Percentiles rank a stretch among this genome's conserved stretches.
These are phyloP conservation scores for Alloteropsis semialata DNA, from an alignment of 176 grass and related monocot species.

Conservation along the genomic window DNA sequence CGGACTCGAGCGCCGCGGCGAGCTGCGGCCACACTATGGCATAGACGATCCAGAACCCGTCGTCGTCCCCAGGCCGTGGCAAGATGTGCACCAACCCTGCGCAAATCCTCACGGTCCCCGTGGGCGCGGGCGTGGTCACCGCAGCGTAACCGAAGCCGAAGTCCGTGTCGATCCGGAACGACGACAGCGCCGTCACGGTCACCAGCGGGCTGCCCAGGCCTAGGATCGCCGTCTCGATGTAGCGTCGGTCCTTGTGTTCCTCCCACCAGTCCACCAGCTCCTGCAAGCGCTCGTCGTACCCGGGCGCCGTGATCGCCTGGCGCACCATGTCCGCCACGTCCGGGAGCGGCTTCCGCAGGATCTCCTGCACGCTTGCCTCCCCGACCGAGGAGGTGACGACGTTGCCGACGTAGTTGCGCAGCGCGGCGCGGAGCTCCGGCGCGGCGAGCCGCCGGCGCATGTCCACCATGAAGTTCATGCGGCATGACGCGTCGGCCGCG, in stretches of 20 bases:
- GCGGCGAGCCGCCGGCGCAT: neutral
- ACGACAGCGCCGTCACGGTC: neutral
- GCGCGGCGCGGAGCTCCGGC: neutral
- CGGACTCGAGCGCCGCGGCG: neutral
- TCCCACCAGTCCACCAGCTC: slow-evolving; percentile 59
- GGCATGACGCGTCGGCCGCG: no score
- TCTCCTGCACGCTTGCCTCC: slow-evolving; percentile 31
- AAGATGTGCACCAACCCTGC: neutral
- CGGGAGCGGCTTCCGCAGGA: neutral
- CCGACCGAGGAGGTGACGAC: neutral
- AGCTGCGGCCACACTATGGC: neutral
- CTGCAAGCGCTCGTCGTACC: slow-evolving; percentile 33
- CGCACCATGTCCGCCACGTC: slow-evolving; percentile 26
- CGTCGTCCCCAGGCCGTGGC: neutral
- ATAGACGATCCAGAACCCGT: neutral
- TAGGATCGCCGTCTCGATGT: slow-evolving; percentile 7
- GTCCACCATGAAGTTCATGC: no score
- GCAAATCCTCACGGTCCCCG: neutral
- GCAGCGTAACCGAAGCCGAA: neutral
- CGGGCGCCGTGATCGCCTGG: slow-evolving; percentile 20
- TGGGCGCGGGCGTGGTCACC: neutral
- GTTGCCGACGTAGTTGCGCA: slow-evolving; percentile 42
- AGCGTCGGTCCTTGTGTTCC: slow-evolving; percentile 6
- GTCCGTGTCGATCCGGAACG: neutral
- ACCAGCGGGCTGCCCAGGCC: slow-evolving; percentile 34